These are phyloP conservation scores for Xylaria hypoxylon DNA, from an alignment of 2,329 filamentous ascomycete genomes.

Conservation along the genomic window DNA sequence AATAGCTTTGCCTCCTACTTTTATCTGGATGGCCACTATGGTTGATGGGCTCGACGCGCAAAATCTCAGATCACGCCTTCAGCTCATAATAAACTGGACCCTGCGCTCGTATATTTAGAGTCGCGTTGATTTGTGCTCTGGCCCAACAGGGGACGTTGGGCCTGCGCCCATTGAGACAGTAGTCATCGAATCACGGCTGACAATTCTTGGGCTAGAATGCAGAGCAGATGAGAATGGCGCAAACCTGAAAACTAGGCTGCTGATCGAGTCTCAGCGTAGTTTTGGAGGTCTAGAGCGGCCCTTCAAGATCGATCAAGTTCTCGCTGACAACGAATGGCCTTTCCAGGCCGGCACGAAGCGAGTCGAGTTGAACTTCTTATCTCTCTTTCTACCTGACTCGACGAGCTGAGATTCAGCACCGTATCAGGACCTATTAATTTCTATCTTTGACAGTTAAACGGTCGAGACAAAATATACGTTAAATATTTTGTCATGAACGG, in stretches of 20 bases:
- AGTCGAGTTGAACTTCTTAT: not conserved
- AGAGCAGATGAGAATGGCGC: not conserved
- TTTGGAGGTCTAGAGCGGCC: too few relatives aligned
- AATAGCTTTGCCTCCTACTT: not conserved
- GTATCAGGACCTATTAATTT: not conserved
- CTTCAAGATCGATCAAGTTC: too few relatives aligned
- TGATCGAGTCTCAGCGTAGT: not conserved
- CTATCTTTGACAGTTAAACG: not conserved
- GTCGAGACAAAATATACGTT: not conserved
- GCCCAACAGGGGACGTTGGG: not conserved
- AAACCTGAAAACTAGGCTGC: not conserved
- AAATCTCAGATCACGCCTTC: not conserved
- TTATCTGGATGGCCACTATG: not conserved
- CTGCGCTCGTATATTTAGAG: not conserved
- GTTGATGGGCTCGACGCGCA: not conserved
- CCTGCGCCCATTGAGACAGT: not conserved
- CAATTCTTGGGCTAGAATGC: not conserved
- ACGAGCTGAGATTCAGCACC: not conserved
- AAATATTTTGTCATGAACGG: conserved; percentile 7
- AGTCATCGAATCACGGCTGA: not conserved
- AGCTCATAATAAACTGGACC: not conserved
- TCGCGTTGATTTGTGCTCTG: not conserved
- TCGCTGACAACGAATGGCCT: too few relatives aligned
- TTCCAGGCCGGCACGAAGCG: not conserved
- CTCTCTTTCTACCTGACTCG: not conserved